Evolutionary conservation across 2,329 filamentous ascomycete genomes (phyloP).

Genomic region (Cercospora brassicicola): DNA sequence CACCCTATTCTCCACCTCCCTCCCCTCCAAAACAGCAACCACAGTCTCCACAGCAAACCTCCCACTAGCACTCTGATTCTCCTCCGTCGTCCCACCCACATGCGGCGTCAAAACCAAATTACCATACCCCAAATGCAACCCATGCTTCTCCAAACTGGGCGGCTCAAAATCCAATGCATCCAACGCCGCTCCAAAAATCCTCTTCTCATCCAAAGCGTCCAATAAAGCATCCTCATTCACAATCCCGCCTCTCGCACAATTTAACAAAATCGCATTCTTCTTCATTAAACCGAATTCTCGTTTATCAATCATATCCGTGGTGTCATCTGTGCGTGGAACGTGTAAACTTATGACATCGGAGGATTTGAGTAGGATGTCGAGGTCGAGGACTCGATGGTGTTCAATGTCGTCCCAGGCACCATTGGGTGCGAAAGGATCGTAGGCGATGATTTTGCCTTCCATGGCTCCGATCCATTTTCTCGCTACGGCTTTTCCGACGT

Average conservation of each 20-base stretch:
- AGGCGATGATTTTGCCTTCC: constrained; percentile 37
- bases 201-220: constrained; percentile 29
- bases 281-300: constrained; percentile 36
- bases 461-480: constrained; percentile 41
- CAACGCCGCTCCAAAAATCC: constrained; percentile 38
- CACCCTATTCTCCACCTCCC: constrained; percentile 22
- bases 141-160: constrained; percentile 33
- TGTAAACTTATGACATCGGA: constrained; percentile 42
- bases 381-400: constrained; percentile 32
- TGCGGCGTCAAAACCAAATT: constrained; percentile 48
- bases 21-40: constrained; percentile 20
- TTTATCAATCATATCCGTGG: constrained; percentile 37
- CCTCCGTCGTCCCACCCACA: constrained; percentile 49
- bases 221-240: constrained; percentile 38
- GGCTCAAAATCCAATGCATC: constrained; percentile 39
- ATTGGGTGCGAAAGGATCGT: constrained; percentile 38
- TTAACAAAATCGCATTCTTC: constrained; percentile 36
- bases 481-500: constrained; percentile 41
- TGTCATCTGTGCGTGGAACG: constrained; percentile 37
- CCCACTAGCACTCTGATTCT: constrained; percentile 42
- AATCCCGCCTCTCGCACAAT: constrained; percentile 40
- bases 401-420: constrained; percentile 31
- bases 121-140: constrained; percentile 27
- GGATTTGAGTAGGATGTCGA: constrained; percentile 37
- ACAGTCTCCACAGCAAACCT: constrained; percentile 40